Percentiles rank a stretch among this genome's conserved stretches.
Evolutionary conservation across 805 yeast genomes (phyloP).

Genomic region (Kuraishia floccosa): DNA sequence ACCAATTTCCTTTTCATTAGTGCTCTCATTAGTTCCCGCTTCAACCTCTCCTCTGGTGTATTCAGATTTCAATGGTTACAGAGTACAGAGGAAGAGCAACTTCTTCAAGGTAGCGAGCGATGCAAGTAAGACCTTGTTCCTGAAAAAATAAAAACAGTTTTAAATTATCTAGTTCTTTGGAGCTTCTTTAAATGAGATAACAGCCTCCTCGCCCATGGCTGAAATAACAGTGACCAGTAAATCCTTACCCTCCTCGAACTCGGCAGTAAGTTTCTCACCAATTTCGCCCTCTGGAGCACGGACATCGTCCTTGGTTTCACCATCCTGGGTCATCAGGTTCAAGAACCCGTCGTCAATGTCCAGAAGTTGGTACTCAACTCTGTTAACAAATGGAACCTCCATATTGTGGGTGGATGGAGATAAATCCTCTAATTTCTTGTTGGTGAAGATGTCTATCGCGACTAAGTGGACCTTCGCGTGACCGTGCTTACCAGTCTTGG

Average conservation of each 20-base stretch:
- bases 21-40: too few species aligned
- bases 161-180: conserved; percentile 67
- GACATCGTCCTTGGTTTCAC: conserved; percentile 99
- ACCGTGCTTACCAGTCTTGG: conserved; percentile 99
- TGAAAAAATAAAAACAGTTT: too few species aligned
- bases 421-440: conserved; percentile 98
- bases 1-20: too few species aligned
- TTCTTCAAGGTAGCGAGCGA: too few species aligned
- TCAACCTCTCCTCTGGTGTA: too few species aligned
- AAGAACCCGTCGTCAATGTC: conserved; percentile 98
- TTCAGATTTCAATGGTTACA: too few species aligned
- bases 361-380: conserved; percentile 94
- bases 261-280: conserved; percentile 86
- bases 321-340: conserved; percentile 92
- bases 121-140: too few species aligned
- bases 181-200: conserved; percentile 97
- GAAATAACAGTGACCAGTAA: conserved; percentile 92
- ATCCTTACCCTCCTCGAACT: conserved; percentile 97
- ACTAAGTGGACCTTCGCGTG: conserved; percentile 99
- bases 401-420: conserved; percentile 99
- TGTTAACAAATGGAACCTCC: conserved; percentile 97
- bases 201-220: conserved; percentile 99
- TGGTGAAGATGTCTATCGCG: conserved; percentile 97
- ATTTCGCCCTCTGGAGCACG: conserved; percentile 96
- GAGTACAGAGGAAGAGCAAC: too few species aligned